Percentiles rank a stretch among this genome's conserved stretches.
These are phyloP conservation scores for Alternaria gaisen DNA, from an alignment of 2,329 filamentous ascomycete genomes.

Conservation along the genomic window DNA sequence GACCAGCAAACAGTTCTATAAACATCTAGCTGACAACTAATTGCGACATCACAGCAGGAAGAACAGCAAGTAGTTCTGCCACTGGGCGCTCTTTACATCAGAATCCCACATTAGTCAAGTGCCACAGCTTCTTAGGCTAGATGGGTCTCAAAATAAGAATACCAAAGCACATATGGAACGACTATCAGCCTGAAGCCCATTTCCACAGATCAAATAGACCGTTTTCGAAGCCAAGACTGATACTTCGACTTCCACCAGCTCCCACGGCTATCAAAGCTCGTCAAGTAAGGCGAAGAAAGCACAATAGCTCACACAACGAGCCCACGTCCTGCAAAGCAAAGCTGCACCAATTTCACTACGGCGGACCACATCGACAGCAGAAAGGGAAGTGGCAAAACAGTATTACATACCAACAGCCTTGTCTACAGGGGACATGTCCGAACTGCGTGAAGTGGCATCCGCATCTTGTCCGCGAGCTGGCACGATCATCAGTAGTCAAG, in stretches of 20 bases:
- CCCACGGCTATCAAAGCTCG: background rate
- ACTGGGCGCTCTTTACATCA: background rate
- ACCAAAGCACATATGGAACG: conserved; percentile 24
- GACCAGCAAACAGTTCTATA: conserved; percentile 11
- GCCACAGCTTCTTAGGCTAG: background rate
- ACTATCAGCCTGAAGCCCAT: background rate
- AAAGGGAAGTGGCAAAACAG: conserved; percentile 12
- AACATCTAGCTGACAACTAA: background rate
- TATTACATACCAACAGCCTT: conserved; percentile 24
- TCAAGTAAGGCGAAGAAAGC: background rate
- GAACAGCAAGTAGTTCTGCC: background rate
- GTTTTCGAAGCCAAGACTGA: background rate
- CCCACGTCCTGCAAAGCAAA: conserved; percentile 24
- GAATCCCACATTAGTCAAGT: background rate
- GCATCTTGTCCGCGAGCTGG: conserved; percentile 8
- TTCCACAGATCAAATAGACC: background rate
- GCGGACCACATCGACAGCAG: conserved; percentile 16
- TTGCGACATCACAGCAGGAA: background rate
- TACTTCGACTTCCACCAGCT: background rate
- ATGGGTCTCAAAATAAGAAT: conserved; percentile 19
- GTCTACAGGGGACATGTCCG: conserved; percentile 22
- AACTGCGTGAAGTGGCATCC: conserved; percentile 25
- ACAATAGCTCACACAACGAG: background rate
- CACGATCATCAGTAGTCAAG: background rate
- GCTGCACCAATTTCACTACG: conserved; percentile 27